phyloP scores from a whole-genome alignment of 176 grass and related monocot genomes.

The Pontederia paniculata region DNA sequence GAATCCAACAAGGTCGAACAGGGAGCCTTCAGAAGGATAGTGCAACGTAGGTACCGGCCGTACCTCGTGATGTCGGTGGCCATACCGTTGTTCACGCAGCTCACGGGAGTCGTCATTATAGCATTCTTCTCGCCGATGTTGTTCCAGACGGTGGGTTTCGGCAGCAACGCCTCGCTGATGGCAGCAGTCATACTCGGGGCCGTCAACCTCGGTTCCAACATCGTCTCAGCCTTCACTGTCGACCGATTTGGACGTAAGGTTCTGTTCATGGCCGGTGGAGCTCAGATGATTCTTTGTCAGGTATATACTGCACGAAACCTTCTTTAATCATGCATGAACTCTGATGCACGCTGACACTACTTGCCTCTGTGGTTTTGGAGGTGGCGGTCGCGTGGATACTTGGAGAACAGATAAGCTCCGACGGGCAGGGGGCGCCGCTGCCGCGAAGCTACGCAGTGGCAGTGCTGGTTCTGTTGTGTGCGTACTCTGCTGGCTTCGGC shows the following conservation, averaged over 20 bases:
- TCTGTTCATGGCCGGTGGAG: conserved; percentile 59
- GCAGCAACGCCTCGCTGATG: conserved; percentile 52
- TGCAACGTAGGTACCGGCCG: conserved; percentile 49
- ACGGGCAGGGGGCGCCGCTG: conserved; percentile 28
- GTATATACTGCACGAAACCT: conserved; percentile 3
- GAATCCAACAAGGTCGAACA: conserved; percentile 25
- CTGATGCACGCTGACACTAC: not conserved
- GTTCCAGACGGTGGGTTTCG: conserved; percentile 71
- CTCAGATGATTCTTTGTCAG: conserved; percentile 56
- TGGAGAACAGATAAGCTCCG: conserved; percentile 30
- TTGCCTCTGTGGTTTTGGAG: conserved; percentile 14
- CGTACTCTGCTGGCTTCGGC: conserved; percentile 48
- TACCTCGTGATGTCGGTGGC: conserved; percentile 62
- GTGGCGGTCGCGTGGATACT: conserved; percentile 63
- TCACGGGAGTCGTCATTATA: conserved; percentile 60
- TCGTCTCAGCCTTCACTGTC: conserved; percentile 54
- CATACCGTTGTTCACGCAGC: conserved; percentile 71
- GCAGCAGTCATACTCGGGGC: conserved; percentile 48
- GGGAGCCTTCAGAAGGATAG: conserved; percentile 49
- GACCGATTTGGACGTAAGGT: conserved; percentile 63
- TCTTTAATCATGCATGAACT: not conserved
- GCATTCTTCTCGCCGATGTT: conserved; percentile 72
- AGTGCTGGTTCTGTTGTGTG: conserved; percentile 38
- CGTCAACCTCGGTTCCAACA: conserved; percentile 34
- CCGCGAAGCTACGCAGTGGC: conserved; percentile 33